Percentiles rank a stretch among this genome's conserved stretches.
phyloP scores from a whole-genome alignment of 1,284 basidiomycete species.

The Tranzscheliella williamsii region DNA sequence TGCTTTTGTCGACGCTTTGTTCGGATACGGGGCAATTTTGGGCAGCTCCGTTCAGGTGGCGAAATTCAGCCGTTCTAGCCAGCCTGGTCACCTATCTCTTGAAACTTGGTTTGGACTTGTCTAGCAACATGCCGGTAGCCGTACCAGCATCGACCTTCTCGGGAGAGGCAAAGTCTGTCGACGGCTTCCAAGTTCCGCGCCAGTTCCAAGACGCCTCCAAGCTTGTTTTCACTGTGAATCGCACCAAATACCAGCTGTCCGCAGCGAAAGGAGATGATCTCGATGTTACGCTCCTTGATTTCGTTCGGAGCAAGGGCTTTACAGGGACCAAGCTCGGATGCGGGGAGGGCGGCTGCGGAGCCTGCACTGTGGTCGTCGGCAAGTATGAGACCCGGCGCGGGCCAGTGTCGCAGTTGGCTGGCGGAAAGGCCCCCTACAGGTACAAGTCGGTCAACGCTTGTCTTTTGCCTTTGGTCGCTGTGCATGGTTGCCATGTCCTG shows the following conservation, averaged over 20 bases:
- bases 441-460: constrained; percentile 62
- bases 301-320: constrained; percentile 58
- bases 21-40: too few relatives aligned
- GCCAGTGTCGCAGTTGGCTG: constrained; percentile 1
- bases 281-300: constrained; percentile 58
- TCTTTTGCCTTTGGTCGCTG: constrained; percentile 57
- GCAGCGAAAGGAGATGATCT: constrained; percentile 30
- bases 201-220: constrained; percentile 20
- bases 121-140: constrained; percentile 18
- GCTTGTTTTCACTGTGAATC: constrained; percentile 41
- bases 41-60: too few relatives aligned
- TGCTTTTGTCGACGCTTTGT: too few relatives aligned
- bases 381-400: constrained; percentile 13
- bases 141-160: background rate
- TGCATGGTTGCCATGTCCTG: constrained; percentile 61
- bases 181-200: constrained; percentile 31
- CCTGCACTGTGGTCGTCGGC: constrained; percentile 59
- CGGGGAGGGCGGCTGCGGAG: constrained; percentile 61
- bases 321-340: constrained; percentile 62
- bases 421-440: constrained; percentile 32
- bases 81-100: too few relatives aligned
- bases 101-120: too few relatives aligned
- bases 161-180: constrained; percentile 6
- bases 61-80: too few relatives aligned
- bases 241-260: constrained; percentile 33